phyloP scores from a whole-genome alignment of 192 early-diverging fungal species.

The Podila minutissima region DNA sequence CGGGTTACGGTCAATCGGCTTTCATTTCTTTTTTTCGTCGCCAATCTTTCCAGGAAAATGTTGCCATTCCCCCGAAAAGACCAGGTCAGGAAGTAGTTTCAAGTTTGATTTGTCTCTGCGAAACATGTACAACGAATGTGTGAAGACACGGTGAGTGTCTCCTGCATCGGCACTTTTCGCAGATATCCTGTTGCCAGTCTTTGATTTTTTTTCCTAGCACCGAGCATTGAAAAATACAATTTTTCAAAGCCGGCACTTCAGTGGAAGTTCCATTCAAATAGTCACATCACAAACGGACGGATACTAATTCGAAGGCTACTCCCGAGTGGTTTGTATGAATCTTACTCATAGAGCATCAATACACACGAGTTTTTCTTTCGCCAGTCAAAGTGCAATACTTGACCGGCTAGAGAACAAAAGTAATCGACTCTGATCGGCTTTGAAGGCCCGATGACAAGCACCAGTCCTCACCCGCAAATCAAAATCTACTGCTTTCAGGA shows the following conservation, averaged over 20 bases:
- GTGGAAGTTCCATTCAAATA: constrained; percentile 22
- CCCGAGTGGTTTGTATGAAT: constrained; percentile 21
- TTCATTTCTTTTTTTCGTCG: constrained; percentile 2
- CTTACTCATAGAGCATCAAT: constrained; percentile 23
- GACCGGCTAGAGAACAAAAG: constrained; percentile 3
- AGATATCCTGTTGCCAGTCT: constrained; percentile 34
- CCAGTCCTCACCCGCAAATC: constrained; percentile 16
- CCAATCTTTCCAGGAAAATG: background rate
- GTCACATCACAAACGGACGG: constrained; percentile 3
- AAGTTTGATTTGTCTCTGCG: constrained; percentile 1
- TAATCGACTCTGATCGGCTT: constrained; percentile 6
- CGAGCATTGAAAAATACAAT: constrained; percentile 19
- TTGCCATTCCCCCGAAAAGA: background rate
- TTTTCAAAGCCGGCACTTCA: constrained; percentile 25
- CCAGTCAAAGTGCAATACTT: background rate
- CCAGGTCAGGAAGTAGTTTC: background rate
- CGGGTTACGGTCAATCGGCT: background rate
- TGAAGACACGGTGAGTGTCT: constrained; percentile 1
- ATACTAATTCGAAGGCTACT: constrained; percentile 10
- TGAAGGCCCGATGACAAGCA: constrained; percentile 12
- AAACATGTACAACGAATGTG: background rate
- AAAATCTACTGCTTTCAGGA: constrained; percentile 5
- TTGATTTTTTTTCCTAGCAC: constrained; percentile 26
- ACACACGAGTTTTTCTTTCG: constrained; percentile 27
- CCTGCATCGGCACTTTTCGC: constrained; percentile 3